Evolutionary conservation across 768 basidiomycete genomes (phyloP).

Genomic region (Lentinula guzmanii): DNA sequence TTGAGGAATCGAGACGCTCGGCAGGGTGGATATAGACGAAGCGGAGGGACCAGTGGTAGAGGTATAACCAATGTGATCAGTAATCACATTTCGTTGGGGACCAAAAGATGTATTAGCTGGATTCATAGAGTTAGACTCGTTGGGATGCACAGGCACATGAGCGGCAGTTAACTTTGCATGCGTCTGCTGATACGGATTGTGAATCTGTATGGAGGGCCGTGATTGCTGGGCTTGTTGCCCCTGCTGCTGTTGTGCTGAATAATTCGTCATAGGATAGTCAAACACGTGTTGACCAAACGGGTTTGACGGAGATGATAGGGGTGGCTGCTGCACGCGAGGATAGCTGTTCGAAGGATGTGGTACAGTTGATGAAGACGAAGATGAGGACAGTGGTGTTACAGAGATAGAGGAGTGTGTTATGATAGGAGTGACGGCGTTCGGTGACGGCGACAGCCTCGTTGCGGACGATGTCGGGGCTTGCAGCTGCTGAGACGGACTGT

Average conservation of each 20-base stretch:
- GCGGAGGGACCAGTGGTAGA: not conserved
- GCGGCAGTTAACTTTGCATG: not conserved
- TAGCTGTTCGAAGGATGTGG: not conserved
- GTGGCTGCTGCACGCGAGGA: not conserved
- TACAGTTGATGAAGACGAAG: not conserved
- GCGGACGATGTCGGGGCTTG: not conserved
- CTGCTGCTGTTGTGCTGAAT: constrained; percentile 11
- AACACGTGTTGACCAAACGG: not conserved
- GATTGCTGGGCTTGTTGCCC: constrained; percentile 11
- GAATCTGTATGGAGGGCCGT: constrained; percentile 10
- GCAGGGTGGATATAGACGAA: not conserved
- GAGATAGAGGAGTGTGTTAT: not conserved
- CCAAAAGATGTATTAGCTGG: not conserved
- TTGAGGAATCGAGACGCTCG: not conserved
- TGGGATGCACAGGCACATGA: not conserved
- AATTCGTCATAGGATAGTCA: not conserved
- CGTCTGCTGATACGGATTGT: not conserved
- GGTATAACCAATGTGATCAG: not conserved
- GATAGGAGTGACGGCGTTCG: not conserved
- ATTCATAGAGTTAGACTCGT: not conserved
- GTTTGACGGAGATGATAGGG: not conserved
- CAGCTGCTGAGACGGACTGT: not conserved
- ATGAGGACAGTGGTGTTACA: not conserved
- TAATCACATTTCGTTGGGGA: not conserved
- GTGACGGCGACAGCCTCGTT: not conserved